Conservation (phyloP, 2,329 filamentous ascomycete species). For the Botryotinia narcissicola region DNA sequence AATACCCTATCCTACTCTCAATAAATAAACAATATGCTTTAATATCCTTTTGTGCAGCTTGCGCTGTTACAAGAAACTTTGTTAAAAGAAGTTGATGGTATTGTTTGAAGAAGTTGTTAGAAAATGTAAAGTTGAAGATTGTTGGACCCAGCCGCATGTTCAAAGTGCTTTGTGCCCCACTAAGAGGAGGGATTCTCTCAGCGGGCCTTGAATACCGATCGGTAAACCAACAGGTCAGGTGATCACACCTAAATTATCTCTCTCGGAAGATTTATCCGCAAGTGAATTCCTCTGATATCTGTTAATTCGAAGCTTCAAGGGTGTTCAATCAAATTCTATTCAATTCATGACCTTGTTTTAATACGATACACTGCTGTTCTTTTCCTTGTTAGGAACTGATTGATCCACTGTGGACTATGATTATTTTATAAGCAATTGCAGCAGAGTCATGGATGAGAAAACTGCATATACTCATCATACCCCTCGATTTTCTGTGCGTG, state of each 20-base stretch:
- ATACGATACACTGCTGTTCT: background rate
- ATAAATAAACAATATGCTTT: conserved; percentile 25
- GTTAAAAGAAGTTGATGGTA: conserved; percentile 25
- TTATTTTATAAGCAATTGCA: background rate
- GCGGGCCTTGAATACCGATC: conserved; percentile 7
- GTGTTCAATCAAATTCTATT: background rate
- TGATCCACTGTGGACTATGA: background rate
- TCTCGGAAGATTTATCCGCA: background rate
- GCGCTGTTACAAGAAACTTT: conserved; percentile 29
- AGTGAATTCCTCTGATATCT: background rate
- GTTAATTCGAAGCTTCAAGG: background rate
- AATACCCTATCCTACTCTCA: conserved; percentile 30
- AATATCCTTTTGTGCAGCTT: conserved; percentile 30
- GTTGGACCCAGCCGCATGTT: conserved; percentile 28
- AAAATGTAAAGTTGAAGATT: conserved; percentile 23
- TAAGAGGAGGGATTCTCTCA: conserved; percentile 21
- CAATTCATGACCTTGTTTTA: background rate
- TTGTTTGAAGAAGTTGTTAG: conserved; percentile 27
- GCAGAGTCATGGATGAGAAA: background rate
- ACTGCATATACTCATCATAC: background rate
- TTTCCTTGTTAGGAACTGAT: background rate
- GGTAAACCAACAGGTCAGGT: conserved; percentile 8
- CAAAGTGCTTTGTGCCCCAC: conserved; percentile 24
- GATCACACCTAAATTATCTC: background rate
- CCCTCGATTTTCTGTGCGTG: background rate